phyloP scores from a whole-genome alignment of 1,139 yeast species.

The Pichia sp. region DNA sequence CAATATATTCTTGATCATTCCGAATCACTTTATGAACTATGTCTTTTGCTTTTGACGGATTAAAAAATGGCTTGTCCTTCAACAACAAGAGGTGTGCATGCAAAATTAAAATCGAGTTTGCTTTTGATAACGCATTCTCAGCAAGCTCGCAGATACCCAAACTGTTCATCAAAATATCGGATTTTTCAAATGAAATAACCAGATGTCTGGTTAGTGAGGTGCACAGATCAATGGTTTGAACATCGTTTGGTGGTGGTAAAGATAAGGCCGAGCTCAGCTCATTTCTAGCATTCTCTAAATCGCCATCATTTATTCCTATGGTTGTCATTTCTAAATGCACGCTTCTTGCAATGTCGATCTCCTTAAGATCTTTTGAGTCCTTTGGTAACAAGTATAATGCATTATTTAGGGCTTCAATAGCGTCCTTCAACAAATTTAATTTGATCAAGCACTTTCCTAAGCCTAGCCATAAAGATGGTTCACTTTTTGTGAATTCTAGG shows the following conservation, averaged over 20 bases:
- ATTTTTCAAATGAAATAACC: constrained; percentile 42
- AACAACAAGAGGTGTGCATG: constrained; percentile 40
- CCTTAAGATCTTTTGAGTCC: constrained; percentile 31
- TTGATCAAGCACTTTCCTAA: constrained; percentile 38
- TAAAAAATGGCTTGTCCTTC: constrained; percentile 20
- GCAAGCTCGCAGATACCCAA: constrained; percentile 41
- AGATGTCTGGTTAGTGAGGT: constrained; percentile 46
- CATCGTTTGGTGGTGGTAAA: constrained; percentile 39
- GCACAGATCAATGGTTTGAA: constrained; percentile 21
- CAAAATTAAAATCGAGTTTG: constrained; percentile 37
- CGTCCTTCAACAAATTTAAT: constrained; percentile 35
- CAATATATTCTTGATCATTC: constrained; percentile 17
- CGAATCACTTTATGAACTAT: constrained; percentile 27
- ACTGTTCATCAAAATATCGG: constrained; percentile 40
- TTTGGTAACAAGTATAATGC: constrained; percentile 28
- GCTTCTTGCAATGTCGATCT: constrained; percentile 40
- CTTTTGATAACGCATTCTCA: constrained; percentile 35
- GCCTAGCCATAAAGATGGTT: constrained; percentile 38
- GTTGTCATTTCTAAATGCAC: constrained; percentile 49
- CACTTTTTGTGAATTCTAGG: constrained; percentile 32
- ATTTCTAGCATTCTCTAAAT: constrained; percentile 37
- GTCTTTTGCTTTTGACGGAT: constrained; percentile 30
- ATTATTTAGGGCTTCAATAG: constrained; percentile 38
- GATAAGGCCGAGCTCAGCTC: constrained; percentile 43
- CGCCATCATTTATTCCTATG: constrained; percentile 42